Conservation (phyloP, 805 yeast species). For the Pichia membranifaciens region DNA sequence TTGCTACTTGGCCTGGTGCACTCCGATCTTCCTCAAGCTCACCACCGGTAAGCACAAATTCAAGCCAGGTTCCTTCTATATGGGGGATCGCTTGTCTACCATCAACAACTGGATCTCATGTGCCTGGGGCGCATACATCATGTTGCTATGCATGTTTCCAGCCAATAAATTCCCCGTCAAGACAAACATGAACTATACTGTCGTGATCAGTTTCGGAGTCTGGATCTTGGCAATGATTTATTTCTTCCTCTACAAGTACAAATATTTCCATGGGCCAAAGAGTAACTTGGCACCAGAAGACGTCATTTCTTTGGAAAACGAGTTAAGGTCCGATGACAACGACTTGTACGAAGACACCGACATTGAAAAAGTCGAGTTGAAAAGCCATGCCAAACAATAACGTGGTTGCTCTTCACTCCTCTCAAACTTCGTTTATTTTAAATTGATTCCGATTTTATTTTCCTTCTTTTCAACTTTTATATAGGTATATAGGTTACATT, state of each 20-base stretch:
- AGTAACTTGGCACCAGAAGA: slow-evolving; percentile 16
- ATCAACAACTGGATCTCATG: slow-evolving; percentile 33
- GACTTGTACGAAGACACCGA: slow-evolving; percentile 1
- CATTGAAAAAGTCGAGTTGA: background rate
- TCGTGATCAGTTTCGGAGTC: slow-evolving; percentile 34
- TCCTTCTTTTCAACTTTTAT: background rate
- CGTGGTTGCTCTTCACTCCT: background rate
- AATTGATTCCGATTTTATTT: too few relatives aligned
- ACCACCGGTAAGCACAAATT: slow-evolving; percentile 37
- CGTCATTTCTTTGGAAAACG: background rate
- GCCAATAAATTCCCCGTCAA: slow-evolving; percentile 21
- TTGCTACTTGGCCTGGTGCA: slow-evolving; percentile 39
- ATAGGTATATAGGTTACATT: slow-evolving; percentile 24
- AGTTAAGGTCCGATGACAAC: too few relatives aligned
- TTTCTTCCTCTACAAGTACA: slow-evolving; percentile 43
- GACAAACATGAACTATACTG: slow-evolving; percentile 31
- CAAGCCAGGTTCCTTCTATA: slow-evolving; percentile 38
- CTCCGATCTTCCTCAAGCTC: slow-evolving; percentile 37
- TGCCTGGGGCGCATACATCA: slow-evolving; percentile 27
- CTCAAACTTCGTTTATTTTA: too few relatives aligned
- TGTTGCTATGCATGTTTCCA: slow-evolving; percentile 37
- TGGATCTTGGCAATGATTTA: slow-evolving; percentile 51
- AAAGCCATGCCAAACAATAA: background rate
- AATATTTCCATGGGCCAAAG: slow-evolving; percentile 49
- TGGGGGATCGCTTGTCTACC: slow-evolving; percentile 32